Percentiles rank a stretch among this genome's conserved stretches.
Evolutionary conservation across 768 basidiomycete species (phyloP).

Genomic region (Leccinum longicurvipes): DNA sequence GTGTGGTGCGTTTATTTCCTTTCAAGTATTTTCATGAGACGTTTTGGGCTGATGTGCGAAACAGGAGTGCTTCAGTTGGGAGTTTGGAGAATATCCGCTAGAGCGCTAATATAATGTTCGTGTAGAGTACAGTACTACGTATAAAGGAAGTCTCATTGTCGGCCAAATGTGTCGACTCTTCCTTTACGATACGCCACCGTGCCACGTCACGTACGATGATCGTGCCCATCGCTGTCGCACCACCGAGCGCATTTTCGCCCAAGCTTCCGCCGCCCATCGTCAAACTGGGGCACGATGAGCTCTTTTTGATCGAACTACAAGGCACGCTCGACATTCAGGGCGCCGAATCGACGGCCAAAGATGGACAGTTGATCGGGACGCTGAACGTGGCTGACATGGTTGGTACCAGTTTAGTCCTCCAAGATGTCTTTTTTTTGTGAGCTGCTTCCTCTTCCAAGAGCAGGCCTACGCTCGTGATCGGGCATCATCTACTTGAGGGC

Average conservation of each 20-base stretch:
- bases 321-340: slow-evolving; percentile 74
- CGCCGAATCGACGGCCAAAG: slow-evolving; percentile 45
- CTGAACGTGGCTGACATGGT: slow-evolving; percentile 65
- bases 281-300: slow-evolving; percentile 71
- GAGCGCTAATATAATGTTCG: too few relatives aligned
- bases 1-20: slow-evolving; percentile 51
- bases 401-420: slow-evolving; percentile 20
- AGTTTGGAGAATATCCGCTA: slow-evolving; percentile 52
- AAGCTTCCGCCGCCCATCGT: slow-evolving; percentile 65
- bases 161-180: too few relatives aligned
- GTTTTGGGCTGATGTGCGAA: not conserved
- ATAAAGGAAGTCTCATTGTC: too few relatives aligned
- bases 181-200: too few relatives aligned
- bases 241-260: slow-evolving; percentile 30
- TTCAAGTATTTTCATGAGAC: not conserved
- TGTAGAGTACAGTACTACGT: too few relatives aligned
- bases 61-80: slow-evolving; percentile 74
- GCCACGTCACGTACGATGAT: too few relatives aligned
- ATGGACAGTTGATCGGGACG: slow-evolving; percentile 76
- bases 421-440: not conserved
- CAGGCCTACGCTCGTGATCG: slow-evolving; percentile 76
- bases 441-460: slow-evolving; percentile 36
- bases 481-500: slow-evolving; percentile 89
- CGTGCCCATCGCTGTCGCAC: slow-evolving; percentile 50
- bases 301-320: slow-evolving; percentile 86